These are phyloP conservation scores for Thraustochytrium aureum DNA, from an alignment of 352 stramenopile genomes.

Conservation along the genomic window DNA sequence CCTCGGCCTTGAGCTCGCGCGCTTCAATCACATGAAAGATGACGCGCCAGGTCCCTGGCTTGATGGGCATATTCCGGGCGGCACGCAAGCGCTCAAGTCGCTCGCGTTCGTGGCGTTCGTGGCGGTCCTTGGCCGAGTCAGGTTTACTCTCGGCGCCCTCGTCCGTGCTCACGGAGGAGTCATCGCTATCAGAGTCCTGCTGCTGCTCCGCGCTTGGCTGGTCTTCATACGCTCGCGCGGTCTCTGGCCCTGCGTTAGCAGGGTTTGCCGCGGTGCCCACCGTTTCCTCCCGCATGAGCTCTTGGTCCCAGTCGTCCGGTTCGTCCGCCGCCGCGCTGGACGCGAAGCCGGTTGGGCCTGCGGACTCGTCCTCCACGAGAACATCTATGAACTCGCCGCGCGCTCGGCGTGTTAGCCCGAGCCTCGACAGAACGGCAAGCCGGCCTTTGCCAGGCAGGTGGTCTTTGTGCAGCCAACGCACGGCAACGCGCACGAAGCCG, in stretches of 20 bases:
- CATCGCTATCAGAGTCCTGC: not conserved
- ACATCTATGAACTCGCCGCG: slow-evolving; percentile 2
- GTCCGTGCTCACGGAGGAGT: not conserved
- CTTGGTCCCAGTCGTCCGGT: not conserved
- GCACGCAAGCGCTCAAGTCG: not conserved
- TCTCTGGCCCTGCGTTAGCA: not conserved
- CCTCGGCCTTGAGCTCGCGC: slow-evolving; percentile 77
- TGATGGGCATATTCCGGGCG: not conserved
- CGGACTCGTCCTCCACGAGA: not conserved
- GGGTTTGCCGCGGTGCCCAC: not conserved
- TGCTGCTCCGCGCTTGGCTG: not conserved
- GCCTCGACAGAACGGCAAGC: slow-evolving; percentile 20
- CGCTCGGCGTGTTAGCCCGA: slow-evolving; percentile 14
- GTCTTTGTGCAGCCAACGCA: slow-evolving; percentile 5
- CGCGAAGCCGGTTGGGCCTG: no score
- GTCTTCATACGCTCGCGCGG: not conserved
- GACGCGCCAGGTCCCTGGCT: slow-evolving; percentile 19
- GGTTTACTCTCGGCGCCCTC: not conserved
- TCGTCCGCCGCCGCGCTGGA: not conserved
- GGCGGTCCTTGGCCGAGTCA: not conserved
- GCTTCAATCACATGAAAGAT: slow-evolving; percentile 80
- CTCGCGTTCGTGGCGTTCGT: not conserved
- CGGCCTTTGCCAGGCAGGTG: slow-evolving; percentile 11
- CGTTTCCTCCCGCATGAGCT: not conserved
- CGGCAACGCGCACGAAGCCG: slow-evolving; percentile 17